A percentile compares a stretch with the other conserved stretches of the same genome.
Conservation (phyloP, 2,329 filamentous ascomycete genomes). For the Lecanosticta acicola region DNA sequence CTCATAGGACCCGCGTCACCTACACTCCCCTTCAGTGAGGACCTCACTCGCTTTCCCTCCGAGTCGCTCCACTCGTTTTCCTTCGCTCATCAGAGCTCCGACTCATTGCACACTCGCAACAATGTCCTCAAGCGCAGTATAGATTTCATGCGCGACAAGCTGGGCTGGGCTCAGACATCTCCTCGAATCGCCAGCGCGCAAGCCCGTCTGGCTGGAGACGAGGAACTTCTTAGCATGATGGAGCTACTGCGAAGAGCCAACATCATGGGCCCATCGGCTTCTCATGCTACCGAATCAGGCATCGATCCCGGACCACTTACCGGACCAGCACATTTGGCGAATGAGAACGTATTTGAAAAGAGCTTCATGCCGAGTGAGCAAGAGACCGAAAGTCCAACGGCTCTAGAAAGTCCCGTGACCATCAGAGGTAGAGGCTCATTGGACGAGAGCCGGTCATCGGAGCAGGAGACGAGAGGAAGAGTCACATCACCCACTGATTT, state of each 20-base stretch:
- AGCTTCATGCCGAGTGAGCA: constrained; percentile 53
- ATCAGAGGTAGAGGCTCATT: constrained; percentile 2
- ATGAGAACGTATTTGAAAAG: constrained; percentile 78
- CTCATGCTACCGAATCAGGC: constrained; percentile 39
- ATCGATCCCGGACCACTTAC: constrained; percentile 62
- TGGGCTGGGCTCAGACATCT: constrained; percentile 72
- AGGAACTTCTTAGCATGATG: constrained; percentile 84
- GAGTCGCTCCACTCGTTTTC: constrained; percentile 98
- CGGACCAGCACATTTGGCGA: constrained; percentile 67
- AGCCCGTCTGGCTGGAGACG: constrained; percentile 72
- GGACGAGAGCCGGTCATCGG: constrained; percentile 1
- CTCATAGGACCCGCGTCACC: constrained; percentile 65
- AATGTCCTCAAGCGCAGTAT: constrained; percentile 89
- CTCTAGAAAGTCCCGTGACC: constrained; percentile 22
- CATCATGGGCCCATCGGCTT: constrained; percentile 56
- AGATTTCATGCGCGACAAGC: constrained; percentile 91
- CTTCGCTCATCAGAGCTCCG: constrained; percentile 91
- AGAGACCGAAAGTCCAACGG: constrained; percentile 39
- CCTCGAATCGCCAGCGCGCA: constrained; percentile 76
- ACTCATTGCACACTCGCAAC: constrained; percentile 83
- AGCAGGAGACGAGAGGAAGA: constrained; percentile 5
- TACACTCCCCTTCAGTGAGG: constrained; percentile 68
- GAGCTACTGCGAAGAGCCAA: constrained; percentile 79
- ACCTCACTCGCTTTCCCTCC: constrained; percentile 84
- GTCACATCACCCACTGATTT: constrained; percentile 3